Conservation (phyloP, 805 yeast genomes). For the Lipomyces yamadae region DNA sequence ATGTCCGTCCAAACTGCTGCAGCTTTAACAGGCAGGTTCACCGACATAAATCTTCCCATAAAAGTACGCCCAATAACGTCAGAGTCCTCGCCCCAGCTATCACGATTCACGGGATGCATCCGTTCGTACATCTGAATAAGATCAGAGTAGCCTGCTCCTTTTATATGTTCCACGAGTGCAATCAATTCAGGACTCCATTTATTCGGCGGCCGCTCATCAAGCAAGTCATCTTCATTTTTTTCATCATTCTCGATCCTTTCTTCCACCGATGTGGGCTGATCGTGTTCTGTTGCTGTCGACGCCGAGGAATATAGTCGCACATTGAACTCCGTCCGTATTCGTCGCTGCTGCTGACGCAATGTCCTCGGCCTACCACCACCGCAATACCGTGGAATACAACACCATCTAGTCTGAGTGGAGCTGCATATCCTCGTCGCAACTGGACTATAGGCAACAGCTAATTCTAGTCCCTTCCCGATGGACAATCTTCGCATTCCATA, state of each 20-base stretch:
- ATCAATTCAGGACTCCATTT: background rate
- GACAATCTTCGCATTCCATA: background rate
- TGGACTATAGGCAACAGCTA: background rate
- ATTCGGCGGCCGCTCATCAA: background rate
- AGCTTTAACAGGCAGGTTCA: slow-evolving; percentile 7
- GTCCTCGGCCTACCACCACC: background rate
- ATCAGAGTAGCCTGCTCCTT: slow-evolving; percentile 3
- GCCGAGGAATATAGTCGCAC: background rate
- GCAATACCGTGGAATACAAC: background rate
- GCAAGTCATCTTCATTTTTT: background rate
- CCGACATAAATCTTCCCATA: slow-evolving; percentile 15
- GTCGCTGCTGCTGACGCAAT: background rate
- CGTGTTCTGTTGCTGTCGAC: background rate
- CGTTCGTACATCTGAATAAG: slow-evolving; percentile 11
- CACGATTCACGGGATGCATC: background rate
- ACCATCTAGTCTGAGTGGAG: background rate
- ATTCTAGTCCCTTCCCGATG: background rate
- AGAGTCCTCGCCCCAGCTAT: slow-evolving; percentile 9
- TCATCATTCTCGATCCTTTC: background rate
- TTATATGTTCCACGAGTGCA: slow-evolving; percentile 8
- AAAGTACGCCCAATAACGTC: slow-evolving; percentile 21
- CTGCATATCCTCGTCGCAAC: background rate
- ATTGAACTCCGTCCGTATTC: background rate
- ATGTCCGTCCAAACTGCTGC: slow-evolving; percentile 21
- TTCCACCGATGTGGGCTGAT: background rate